Conservation (phyloP, 2,329 filamentous ascomycete genomes). For the Hypoxylon sp. region DNA sequence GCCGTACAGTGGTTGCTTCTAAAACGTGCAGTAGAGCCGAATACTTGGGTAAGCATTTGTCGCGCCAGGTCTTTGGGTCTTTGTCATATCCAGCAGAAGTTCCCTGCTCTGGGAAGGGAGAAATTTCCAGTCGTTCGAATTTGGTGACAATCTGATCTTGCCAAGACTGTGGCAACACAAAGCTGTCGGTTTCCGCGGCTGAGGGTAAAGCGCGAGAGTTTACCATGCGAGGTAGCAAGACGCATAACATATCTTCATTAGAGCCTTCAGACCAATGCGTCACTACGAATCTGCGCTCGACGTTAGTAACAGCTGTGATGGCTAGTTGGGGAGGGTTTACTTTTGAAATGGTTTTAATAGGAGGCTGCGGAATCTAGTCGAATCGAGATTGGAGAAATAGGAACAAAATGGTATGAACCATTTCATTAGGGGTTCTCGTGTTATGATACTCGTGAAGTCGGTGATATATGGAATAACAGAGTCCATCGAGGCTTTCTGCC, state of each 20-base stretch:
- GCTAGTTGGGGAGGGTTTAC: slow-evolving; percentile 57
- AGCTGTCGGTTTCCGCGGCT: slow-evolving; percentile 63
- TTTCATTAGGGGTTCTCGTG: slow-evolving; percentile 71
- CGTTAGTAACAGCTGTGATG: slow-evolving; percentile 43
- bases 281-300: slow-evolving; percentile 74
- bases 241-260: slow-evolving; percentile 76
- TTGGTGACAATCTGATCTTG: slow-evolving; percentile 78
- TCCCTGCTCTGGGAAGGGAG: slow-evolving; percentile 73
- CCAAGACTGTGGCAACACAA: slow-evolving; percentile 73
- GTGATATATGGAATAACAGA: slow-evolving; percentile 77
- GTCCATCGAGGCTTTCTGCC: slow-evolving; percentile 83
- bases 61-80: slow-evolving; percentile 70
- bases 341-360: slow-evolving; percentile 84
- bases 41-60: slow-evolving; percentile 74
- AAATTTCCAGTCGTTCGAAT: slow-evolving; percentile 73
- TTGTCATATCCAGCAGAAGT: slow-evolving; percentile 64
- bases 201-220: slow-evolving; percentile 66
- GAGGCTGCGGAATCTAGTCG: slow-evolving; percentile 80
- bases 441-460: slow-evolving; percentile 72
- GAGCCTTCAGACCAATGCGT: slow-evolving; percentile 75
- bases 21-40: slow-evolving; percentile 74
- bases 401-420: slow-evolving; percentile 90
- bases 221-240: slow-evolving; percentile 75
- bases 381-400: slow-evolving; percentile 79
- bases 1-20: slow-evolving; percentile 70